phyloP scores from a whole-genome alignment of 2,329 filamentous ascomycete species.

The Karstenula rhodostoma region DNA sequence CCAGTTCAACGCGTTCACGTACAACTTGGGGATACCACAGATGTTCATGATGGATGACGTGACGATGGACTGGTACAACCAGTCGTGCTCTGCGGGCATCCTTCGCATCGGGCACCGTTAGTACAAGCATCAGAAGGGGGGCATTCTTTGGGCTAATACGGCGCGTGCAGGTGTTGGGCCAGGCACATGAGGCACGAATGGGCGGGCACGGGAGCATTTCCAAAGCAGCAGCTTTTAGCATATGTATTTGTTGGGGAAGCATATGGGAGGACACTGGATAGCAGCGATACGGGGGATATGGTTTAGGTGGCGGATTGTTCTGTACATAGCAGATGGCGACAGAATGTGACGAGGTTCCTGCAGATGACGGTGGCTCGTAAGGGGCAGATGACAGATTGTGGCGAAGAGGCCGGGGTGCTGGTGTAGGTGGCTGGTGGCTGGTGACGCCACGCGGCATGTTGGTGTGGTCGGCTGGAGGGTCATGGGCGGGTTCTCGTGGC shows the following conservation, averaged over 20 bases:
- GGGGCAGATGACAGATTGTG: slow-evolving; percentile 3
- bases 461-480: slow-evolving; percentile 5
- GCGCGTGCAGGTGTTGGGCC: slow-evolving; percentile 6
- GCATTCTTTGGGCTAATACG: slow-evolving; percentile 4
- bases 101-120: slow-evolving; percentile 43
- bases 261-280: slow-evolving; percentile 10
- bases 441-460: slow-evolving; percentile 6
- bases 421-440: slow-evolving; percentile 13
- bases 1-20: slow-evolving; percentile 57
- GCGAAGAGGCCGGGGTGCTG: background rate
- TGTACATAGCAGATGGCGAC: background rate
- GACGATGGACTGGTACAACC: slow-evolving; percentile 59
- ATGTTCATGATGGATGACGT: slow-evolving; percentile 60
- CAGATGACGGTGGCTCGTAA: slow-evolving; percentile 12
- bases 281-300: slow-evolving; percentile 10
- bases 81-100: slow-evolving; percentile 57
- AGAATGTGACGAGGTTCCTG: background rate
- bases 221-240: slow-evolving; percentile 6
- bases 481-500: slow-evolving; percentile 1
- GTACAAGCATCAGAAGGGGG: slow-evolving; percentile 15
- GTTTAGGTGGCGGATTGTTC: background rate
- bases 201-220: background rate
- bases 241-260: background rate
- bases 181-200: background rate
- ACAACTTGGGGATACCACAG: slow-evolving; percentile 48